These are phyloP conservation scores for Blakeslea trispora DNA, from an alignment of 371 early-diverging fungal species.

Conservation along the genomic window DNA sequence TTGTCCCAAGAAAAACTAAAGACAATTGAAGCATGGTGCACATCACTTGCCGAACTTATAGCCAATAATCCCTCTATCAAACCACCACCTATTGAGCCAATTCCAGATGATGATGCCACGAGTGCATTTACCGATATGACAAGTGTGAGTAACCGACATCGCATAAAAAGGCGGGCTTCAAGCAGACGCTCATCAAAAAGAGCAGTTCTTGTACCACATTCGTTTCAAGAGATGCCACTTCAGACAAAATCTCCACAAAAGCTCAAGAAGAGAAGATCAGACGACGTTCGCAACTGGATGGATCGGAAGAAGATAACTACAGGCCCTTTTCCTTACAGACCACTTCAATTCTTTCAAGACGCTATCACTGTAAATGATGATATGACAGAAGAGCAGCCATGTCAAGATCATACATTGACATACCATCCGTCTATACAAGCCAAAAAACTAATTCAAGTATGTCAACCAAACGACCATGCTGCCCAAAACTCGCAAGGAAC, in stretches of 20 bases:
- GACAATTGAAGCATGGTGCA: constrained; percentile 52
- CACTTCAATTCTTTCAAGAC: constrained; percentile 42
- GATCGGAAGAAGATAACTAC: constrained; percentile 21
- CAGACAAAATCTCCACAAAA: constrained; percentile 18
- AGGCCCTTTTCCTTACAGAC: constrained; percentile 12
- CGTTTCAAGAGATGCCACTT: constrained; percentile 28
- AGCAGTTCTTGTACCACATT: constrained; percentile 7
- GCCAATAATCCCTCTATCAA: constrained; percentile 32
- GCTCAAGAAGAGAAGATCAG: constrained; percentile 42
- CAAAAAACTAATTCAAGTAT: constrained; percentile 18
- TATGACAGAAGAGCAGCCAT: neutral
- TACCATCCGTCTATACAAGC: constrained; percentile 42
- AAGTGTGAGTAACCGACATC: constrained; percentile 39
- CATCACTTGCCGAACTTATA: constrained; percentile 44
- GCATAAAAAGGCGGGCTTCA: constrained; percentile 17
- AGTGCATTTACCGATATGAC: constrained; percentile 46
- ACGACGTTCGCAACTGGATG: constrained; percentile 49
- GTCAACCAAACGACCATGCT: constrained; percentile 4
- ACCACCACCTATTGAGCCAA: constrained; percentile 49
- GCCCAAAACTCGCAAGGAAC: constrained; percentile 2
- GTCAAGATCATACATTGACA: constrained; percentile 7
- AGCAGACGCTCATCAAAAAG: constrained; percentile 22
- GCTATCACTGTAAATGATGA: constrained; percentile 20
- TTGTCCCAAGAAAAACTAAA: constrained; percentile 40
- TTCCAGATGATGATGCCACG: constrained; percentile 47